Evolutionary conservation across 495 filamentous ascomycete genomes (phyloP).

Genomic region (Penicillium canescens): DNA sequence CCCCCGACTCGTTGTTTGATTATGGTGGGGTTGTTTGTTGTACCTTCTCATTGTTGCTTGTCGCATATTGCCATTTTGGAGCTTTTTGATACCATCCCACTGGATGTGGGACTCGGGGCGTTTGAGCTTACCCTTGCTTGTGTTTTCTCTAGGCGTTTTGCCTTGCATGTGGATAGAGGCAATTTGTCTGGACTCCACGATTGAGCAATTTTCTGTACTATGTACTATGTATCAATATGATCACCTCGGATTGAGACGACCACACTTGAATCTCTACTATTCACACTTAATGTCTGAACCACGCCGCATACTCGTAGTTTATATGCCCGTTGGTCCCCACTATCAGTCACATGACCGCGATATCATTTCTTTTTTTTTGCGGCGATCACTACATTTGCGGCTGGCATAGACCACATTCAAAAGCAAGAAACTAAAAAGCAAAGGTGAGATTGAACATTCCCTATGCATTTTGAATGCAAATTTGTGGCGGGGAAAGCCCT

Average conservation of each 20-base stretch:
- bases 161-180: constrained; percentile 21
- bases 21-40: background rate
- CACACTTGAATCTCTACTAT: background rate
- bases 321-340: constrained; percentile 10
- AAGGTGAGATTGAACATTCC: constrained; percentile 18
- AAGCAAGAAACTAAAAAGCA: constrained; percentile 12
- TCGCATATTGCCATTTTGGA: constrained; percentile 17
- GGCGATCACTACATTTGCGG: constrained; percentile 13
- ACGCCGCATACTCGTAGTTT: background rate
- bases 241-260: background rate
- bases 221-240: constrained; percentile 3
- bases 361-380: constrained; percentile 30
- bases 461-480: background rate
- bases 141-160: constrained; percentile 7
- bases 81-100: constrained; percentile 20
- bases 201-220: constrained; percentile 2
- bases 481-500: background rate
- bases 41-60: background rate
- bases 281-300: no score
- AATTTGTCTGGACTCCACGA: background rate
- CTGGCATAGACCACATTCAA: constrained; percentile 5
- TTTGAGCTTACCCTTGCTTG: constrained; percentile 15
- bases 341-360: constrained; percentile 26
- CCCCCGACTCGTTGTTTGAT: background rate
- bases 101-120: constrained; percentile 22